phyloP scores from a whole-genome alignment of 148 eudicot genomes.

The Rhododendron simsii region DNA sequence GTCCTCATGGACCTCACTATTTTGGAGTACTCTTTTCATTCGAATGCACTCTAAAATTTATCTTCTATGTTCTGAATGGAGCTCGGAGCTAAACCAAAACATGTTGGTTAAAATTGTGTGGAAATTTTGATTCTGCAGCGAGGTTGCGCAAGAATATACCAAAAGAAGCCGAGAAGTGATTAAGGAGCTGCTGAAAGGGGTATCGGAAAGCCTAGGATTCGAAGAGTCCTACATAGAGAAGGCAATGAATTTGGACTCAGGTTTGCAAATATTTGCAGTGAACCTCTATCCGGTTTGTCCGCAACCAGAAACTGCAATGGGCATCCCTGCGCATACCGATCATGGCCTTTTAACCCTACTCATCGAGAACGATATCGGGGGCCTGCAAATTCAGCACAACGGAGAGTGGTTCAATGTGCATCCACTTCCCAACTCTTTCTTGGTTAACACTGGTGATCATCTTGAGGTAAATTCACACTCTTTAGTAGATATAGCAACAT shows the following conservation, averaged over 20 bases:
- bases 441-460: too few species aligned
- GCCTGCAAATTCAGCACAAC: conserved; percentile 31
- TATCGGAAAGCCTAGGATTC: conserved; percentile 36
- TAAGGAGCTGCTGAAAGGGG: conserved; percentile 18
- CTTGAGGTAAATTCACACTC: too few species aligned
- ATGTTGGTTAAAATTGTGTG: neutral
- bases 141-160: conserved; percentile 22
- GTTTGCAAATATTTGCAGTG: conserved; percentile 24
- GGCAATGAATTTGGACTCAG: conserved; percentile 2
- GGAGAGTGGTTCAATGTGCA: conserved; percentile 1
- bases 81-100: neutral
- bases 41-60: too few species aligned
- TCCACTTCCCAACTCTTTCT: too few species aligned
- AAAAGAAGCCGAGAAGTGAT: conserved; percentile 17
- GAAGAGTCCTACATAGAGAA: conserved; percentile 21
- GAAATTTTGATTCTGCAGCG: conserved; percentile 12
- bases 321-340: conserved; percentile 43
- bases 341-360: conserved; percentile 10
- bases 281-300: conserved; percentile 49
- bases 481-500: too few species aligned
- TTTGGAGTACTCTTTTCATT: too few species aligned
- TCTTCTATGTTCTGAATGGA: too few species aligned
- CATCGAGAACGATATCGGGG: conserved; percentile 29
- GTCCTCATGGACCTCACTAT: too few species aligned
- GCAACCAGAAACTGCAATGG: conserved; percentile 20